Conservation (phyloP, 441 rosid genomes). For the Erysimum cheiri region DNA sequence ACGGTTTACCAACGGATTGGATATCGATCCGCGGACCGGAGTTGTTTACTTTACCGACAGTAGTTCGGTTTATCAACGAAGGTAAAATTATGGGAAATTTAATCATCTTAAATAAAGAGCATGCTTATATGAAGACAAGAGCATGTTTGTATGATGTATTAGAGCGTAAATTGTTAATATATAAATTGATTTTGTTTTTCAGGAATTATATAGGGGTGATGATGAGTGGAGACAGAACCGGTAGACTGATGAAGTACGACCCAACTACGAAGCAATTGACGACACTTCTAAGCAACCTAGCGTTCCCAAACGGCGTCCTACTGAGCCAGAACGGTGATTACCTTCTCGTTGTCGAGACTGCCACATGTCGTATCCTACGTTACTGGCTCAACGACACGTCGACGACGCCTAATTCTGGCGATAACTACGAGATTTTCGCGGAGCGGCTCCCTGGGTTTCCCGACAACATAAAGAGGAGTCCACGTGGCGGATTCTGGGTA, state of each 20-base stretch:
- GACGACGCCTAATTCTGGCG: not conserved
- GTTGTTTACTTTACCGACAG: constrained; percentile 61
- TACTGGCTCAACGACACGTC: constrained; percentile 52
- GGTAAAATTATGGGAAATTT: constrained; percentile 39
- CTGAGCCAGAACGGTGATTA: constrained; percentile 47
- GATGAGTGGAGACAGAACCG: constrained; percentile 59
- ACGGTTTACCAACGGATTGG: constrained; percentile 53
- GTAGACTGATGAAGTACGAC: constrained; percentile 63
- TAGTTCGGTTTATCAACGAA: constrained; percentile 52
- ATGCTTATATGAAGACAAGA: not conserved
- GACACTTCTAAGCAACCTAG: constrained; percentile 47
- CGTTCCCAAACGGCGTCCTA: constrained; percentile 60
- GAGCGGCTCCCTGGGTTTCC: constrained; percentile 60
- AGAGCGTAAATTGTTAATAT: not conserved
- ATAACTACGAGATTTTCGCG: constrained; percentile 40
- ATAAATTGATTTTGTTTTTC: not conserved
- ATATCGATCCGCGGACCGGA: constrained; percentile 48
- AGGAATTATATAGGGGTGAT: constrained; percentile 55
- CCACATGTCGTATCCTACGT: constrained; percentile 50
- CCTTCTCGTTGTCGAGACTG: constrained; percentile 56
- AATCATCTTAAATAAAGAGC: not conserved
- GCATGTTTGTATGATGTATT: not conserved
- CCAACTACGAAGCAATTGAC: constrained; percentile 47
- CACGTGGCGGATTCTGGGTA: constrained; percentile 57
- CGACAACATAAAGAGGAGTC: constrained; percentile 64